These are phyloP conservation scores for Globisporangium cylindrosporum DNA, from an alignment of 352 stramenopile genomes.

Conservation along the genomic window DNA sequence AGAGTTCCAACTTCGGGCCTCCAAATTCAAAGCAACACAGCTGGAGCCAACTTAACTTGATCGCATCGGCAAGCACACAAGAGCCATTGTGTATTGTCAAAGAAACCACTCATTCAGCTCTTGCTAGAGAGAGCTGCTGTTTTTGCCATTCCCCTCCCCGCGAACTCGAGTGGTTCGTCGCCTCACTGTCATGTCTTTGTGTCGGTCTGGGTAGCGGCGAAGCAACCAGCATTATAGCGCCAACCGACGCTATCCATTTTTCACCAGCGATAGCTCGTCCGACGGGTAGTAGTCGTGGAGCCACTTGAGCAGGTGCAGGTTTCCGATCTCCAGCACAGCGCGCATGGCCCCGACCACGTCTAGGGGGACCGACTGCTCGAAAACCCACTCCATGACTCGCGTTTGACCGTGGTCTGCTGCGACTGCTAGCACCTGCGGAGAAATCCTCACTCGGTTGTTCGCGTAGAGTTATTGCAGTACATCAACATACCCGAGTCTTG, in stretches of 20 bases:
- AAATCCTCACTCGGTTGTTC: neutral
- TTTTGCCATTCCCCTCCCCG: too few relatives aligned
- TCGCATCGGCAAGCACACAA: too few relatives aligned
- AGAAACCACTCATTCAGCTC: too few relatives aligned
- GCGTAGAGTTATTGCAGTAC: constrained; percentile 1
- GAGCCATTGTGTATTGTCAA: too few relatives aligned
- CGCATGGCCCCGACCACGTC: neutral
- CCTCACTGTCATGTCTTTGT: neutral
- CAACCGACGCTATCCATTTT: neutral
- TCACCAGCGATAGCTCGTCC: neutral
- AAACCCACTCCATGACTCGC: neutral
- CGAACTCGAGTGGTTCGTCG: neutral
- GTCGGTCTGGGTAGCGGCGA: neutral
- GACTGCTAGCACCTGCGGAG: neutral
- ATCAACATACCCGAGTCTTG: neutral
- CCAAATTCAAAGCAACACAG: too few relatives aligned
- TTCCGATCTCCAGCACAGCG: neutral
- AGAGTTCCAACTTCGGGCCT: neutral
- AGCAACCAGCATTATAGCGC: neutral
- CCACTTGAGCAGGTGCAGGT: neutral
- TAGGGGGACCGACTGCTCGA: neutral
- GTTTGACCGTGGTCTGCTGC: neutral
- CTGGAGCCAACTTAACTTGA: too few relatives aligned
- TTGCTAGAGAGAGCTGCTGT: neutral
- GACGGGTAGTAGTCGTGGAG: neutral